Percentiles rank a stretch among this genome's conserved stretches.
These are phyloP conservation scores for Pseudogymnoascus sp. DNA, from an alignment of 2,329 filamentous ascomycete species.

Conservation along the genomic window DNA sequence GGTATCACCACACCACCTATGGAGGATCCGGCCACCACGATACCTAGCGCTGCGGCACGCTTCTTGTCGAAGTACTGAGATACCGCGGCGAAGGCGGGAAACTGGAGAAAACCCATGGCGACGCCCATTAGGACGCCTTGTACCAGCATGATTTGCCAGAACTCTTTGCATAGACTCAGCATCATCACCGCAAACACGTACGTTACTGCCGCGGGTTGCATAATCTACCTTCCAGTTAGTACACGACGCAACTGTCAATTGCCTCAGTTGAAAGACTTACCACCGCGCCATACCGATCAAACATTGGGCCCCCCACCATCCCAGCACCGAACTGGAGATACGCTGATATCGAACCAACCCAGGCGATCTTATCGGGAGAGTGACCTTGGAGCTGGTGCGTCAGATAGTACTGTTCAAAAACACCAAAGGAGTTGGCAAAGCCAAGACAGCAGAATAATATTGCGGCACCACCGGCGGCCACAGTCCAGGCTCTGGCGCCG, in stretches of 20 bases:
- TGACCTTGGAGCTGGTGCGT: conserved; percentile 38
- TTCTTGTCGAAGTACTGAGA: conserved; percentile 40
- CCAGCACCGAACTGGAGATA: conserved; percentile 44
- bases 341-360: conserved; percentile 49
- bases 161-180: conserved; percentile 46
- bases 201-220: conserved; percentile 35
- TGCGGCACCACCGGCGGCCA: conserved; percentile 10
- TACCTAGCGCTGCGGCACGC: conserved; percentile 38
- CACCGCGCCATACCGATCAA: conserved; percentile 54
- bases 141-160: conserved; percentile 44
- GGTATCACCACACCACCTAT: conserved; percentile 50
- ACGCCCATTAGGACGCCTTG: conserved; percentile 39
- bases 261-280: conserved; percentile 24
- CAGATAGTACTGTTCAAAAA: conserved; percentile 51
- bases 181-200: conserved; percentile 57
- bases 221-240: conserved; percentile 22
- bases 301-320: conserved; percentile 52
- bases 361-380: conserved; percentile 46
- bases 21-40: conserved; percentile 35
- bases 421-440: conserved; percentile 39
- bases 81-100: conserved; percentile 34
- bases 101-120: conserved; percentile 34
- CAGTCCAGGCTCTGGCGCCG: conserved; percentile 13
- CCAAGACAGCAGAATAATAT: conserved; percentile 24
- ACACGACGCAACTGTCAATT: conserved; percentile 21